Percentiles rank a stretch among this genome's conserved stretches.
Conservation (phyloP, 306 rosid species). For the Corylus avellana region DNA sequence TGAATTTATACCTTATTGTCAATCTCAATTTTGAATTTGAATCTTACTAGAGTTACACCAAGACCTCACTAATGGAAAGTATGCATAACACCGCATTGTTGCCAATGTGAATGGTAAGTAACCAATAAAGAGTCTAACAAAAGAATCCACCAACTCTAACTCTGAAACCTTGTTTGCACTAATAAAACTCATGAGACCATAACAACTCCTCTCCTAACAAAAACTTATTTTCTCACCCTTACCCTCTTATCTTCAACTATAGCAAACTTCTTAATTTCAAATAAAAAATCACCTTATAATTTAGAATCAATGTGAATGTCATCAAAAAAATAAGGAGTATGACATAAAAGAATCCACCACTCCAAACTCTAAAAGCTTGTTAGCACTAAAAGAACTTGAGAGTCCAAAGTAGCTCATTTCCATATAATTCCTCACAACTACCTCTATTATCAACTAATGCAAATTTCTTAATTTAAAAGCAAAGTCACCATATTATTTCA, state of each 20-base stretch:
- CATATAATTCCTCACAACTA: neutral
- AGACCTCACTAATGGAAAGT: no score
- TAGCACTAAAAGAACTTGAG: neutral
- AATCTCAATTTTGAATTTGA: no score
- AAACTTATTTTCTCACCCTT: neutral
- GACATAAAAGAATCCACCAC: neutral
- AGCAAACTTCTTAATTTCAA: neutral
- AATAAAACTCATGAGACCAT: neutral
- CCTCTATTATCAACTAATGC: neutral
- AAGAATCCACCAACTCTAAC: no score
- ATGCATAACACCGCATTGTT: no score
- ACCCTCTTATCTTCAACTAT: neutral
- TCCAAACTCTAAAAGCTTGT: neutral
- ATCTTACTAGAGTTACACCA: no score
- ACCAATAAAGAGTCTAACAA: no score
- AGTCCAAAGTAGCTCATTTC: neutral
- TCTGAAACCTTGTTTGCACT: neutral
- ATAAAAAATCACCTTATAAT: neutral
- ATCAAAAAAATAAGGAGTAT: no score
- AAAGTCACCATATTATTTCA: neutral
- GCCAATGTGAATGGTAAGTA: no score
- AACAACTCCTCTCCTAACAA: neutral
- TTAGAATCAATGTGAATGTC: no score
- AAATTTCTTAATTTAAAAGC: neutral
- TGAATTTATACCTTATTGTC: no score